phyloP scores from a whole-genome alignment of 495 filamentous ascomycete genomes.

The Aspergillus egyptiacus region DNA sequence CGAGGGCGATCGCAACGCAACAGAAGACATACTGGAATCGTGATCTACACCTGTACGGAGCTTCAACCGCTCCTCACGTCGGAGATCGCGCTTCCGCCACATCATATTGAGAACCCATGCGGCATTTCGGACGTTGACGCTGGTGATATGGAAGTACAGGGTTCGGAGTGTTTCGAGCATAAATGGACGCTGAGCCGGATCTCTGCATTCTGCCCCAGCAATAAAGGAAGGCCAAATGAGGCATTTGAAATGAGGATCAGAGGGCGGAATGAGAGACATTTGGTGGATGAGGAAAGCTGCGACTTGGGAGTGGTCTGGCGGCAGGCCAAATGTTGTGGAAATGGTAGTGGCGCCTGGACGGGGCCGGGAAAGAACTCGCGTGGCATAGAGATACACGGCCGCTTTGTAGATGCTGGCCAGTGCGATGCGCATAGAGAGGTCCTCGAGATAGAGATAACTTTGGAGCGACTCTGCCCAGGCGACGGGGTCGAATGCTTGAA shows the following conservation, averaged over 20 bases:
- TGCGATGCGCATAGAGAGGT: constrained; percentile 35
- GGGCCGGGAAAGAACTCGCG: constrained; percentile 36
- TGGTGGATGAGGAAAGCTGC: constrained; percentile 35
- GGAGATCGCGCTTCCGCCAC: constrained; percentile 42
- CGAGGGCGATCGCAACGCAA: not conserved
- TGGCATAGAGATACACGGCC: constrained; percentile 43
- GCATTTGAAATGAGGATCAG: constrained; percentile 45
- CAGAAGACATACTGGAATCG: not conserved
- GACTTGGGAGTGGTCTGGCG: constrained; percentile 29
- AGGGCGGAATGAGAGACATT: constrained; percentile 28
- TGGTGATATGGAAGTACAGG: constrained; percentile 37
- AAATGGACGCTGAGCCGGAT: constrained; percentile 29
- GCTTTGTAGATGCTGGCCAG: constrained; percentile 40
- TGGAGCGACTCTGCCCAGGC: constrained; percentile 43
- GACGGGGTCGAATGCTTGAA: constrained; percentile 39
- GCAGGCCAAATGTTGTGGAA: constrained; percentile 27
- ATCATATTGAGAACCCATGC: constrained; percentile 43
- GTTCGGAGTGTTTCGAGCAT: constrained; percentile 33
- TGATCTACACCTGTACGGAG: not conserved
- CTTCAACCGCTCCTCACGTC: constrained; percentile 13
- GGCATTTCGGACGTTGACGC: constrained; percentile 43
- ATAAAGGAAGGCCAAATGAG: constrained; percentile 47
- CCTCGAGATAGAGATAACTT: constrained; percentile 30
- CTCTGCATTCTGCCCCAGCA: constrained; percentile 39
- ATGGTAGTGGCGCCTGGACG: constrained; percentile 26